Evolutionary conservation across 2,329 filamentous ascomycete genomes (phyloP).

Genomic region (Colletotrichum limetticola): DNA sequence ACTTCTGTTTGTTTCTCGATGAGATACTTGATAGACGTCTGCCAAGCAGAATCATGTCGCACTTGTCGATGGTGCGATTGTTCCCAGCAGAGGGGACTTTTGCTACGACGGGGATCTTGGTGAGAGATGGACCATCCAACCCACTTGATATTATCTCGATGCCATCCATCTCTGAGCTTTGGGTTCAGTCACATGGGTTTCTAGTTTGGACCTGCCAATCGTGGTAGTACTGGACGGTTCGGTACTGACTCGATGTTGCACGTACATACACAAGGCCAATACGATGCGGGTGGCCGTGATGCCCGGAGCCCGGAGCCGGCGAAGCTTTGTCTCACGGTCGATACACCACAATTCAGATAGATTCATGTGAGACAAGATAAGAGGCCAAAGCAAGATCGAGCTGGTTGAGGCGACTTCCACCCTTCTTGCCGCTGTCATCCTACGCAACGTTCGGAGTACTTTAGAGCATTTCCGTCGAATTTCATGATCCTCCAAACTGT

Average conservation of each 20-base stretch:
- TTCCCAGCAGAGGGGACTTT: background rate
- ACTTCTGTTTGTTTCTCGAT: background rate
- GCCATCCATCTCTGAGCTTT: background rate
- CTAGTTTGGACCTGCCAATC: background rate
- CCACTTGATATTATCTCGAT: background rate
- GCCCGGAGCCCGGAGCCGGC: background rate
- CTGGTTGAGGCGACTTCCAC: background rate
- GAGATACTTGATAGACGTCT: background rate
- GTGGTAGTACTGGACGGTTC: background rate
- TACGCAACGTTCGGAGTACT: background rate
- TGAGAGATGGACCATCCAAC: background rate
- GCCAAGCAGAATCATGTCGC: background rate
- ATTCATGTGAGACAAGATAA: background rate
- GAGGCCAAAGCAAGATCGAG: background rate
- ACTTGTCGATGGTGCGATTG: background rate
- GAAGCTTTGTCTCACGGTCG: background rate
- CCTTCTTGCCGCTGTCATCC: background rate
- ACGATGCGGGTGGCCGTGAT: background rate
- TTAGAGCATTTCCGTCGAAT: background rate
- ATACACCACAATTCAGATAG: background rate
- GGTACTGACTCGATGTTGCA: background rate
- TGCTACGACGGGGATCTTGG: background rate
- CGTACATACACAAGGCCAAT: background rate
- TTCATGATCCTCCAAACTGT: background rate
- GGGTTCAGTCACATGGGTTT: background rate